Conservation (phyloP, 176 grass and related monocot species). For the Ensete glaucum region DNA sequence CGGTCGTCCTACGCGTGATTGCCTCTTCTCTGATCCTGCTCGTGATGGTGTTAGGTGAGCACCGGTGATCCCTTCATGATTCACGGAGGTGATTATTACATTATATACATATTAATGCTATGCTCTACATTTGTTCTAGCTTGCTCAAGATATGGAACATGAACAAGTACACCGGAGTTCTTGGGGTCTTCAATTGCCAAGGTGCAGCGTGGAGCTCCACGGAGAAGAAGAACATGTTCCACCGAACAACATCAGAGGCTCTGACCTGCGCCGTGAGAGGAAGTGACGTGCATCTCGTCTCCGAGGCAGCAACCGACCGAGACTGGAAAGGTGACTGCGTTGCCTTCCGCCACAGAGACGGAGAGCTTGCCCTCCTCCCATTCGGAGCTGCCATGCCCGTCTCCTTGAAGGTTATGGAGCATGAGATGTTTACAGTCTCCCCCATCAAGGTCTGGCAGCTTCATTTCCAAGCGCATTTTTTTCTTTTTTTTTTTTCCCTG, state of each 20-base stretch:
- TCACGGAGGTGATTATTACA: background rate
- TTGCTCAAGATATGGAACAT: constrained; percentile 99
- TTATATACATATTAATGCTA: background rate
- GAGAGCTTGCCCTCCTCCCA: constrained; percentile 44
- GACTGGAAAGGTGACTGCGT: constrained; percentile 76
- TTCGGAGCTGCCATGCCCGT: constrained; percentile 36
- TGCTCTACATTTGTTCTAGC: constrained; percentile 15
- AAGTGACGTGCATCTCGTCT: constrained; percentile 65
- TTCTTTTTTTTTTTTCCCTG: no score
- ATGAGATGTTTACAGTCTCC: constrained; percentile 62
- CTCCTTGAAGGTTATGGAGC: constrained; percentile 75
- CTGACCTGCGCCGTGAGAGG: constrained; percentile 43
- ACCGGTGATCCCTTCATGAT: background rate
- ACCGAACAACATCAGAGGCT: constrained; percentile 40
- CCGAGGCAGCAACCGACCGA: constrained; percentile 44
- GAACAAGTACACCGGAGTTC: constrained; percentile 78
- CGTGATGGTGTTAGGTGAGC: constrained; percentile 69
- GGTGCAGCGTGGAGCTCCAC: constrained; percentile 78
- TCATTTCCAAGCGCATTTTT: background rate
- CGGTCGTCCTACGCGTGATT: constrained; percentile 70
- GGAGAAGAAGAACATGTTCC: constrained; percentile 89
- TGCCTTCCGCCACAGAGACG: constrained; percentile 37
- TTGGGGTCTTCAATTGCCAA: constrained; percentile 97
- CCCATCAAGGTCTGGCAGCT: constrained; percentile 65
- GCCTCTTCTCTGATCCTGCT: constrained; percentile 71